Conservation (phyloP, 176 grass and related monocot species). For the Carex cristatella region DNA sequence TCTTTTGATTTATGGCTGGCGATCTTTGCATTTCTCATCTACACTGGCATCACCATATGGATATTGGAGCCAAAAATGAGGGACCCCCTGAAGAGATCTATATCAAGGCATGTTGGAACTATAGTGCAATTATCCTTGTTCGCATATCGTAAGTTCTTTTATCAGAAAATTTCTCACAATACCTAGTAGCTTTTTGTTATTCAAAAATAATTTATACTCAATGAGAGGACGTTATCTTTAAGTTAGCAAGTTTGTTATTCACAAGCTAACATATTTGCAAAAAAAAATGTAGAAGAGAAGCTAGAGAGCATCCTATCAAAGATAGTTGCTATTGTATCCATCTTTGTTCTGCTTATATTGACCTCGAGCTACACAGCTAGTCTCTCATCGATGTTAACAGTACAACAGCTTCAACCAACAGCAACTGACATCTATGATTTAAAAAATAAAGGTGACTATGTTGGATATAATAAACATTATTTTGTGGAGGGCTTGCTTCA, state of each 20-base stretch:
- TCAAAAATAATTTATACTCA: neutral
- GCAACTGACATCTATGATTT: constrained; percentile 36
- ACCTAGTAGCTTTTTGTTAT: too few relatives aligned
- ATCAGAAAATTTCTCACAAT: too few relatives aligned
- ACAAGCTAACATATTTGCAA: neutral
- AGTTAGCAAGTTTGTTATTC: neutral
- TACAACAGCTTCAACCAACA: constrained; percentile 39
- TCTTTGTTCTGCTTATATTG: constrained; percentile 34
- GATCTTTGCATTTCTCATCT: constrained; percentile 28
- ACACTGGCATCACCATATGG: constrained; percentile 33
- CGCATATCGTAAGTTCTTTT: neutral
- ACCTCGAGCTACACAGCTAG: constrained; percentile 54
- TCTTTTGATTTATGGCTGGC: constrained; percentile 17
- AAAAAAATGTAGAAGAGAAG: constrained; percentile 27
- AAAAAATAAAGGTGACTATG: constrained; percentile 28
- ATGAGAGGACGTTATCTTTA: too few relatives aligned
- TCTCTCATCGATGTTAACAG: constrained; percentile 42
- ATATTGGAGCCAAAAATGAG: constrained; percentile 17
- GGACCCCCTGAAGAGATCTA: neutral
- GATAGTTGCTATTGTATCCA: constrained; percentile 19
- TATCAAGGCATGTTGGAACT: neutral
- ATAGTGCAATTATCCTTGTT: neutral
- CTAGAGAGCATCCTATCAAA: constrained; percentile 31
- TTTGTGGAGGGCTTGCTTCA: constrained; percentile 32
- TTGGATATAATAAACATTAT: constrained; percentile 26